Conservation (phyloP, 2,329 filamentous ascomycete genomes). For the Endothia cerciana region DNA sequence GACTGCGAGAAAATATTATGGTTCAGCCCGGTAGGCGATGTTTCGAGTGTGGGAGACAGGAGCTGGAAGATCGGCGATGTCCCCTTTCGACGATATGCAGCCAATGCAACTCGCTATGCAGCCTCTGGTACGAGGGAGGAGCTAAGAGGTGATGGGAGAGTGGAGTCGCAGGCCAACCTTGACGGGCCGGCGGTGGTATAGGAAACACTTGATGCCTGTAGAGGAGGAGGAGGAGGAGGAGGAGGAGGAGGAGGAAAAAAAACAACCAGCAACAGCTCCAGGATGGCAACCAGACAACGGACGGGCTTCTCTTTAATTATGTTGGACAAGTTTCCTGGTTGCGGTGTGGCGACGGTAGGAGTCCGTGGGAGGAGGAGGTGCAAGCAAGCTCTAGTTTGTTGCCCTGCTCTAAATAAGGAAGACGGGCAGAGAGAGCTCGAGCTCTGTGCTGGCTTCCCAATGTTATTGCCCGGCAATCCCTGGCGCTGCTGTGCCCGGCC, state of each 20-base stretch:
- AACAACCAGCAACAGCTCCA: neutral
- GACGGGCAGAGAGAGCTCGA: neutral
- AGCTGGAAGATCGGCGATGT: neutral
- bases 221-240: neutral
- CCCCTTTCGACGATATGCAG: neutral
- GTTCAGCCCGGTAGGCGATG: neutral
- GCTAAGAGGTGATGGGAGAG: neutral
- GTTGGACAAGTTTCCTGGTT: neutral
- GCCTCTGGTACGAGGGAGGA: neutral
- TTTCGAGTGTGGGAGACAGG: slow-evolving; percentile 1
- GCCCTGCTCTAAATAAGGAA: neutral
- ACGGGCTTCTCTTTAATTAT: slow-evolving; percentile 12
- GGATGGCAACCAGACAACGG: neutral
- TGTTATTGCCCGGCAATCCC: slow-evolving; percentile 5
- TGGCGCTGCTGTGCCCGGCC: slow-evolving; percentile 1
- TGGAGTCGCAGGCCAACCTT: slow-evolving; percentile 4
- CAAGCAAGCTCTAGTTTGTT: neutral
- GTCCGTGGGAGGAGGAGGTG: neutral
- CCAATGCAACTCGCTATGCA: slow-evolving; percentile 5
- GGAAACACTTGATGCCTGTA: too few relatives aligned
- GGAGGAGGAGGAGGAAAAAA: neutral
- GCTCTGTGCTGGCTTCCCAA: slow-evolving; percentile 11
- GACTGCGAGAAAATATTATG: neutral
- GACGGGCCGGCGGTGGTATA: too few relatives aligned
- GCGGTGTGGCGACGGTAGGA: neutral